Conservation (phyloP, 2,329 filamentous ascomycete genomes). For the Curvularia eragrostidis region DNA sequence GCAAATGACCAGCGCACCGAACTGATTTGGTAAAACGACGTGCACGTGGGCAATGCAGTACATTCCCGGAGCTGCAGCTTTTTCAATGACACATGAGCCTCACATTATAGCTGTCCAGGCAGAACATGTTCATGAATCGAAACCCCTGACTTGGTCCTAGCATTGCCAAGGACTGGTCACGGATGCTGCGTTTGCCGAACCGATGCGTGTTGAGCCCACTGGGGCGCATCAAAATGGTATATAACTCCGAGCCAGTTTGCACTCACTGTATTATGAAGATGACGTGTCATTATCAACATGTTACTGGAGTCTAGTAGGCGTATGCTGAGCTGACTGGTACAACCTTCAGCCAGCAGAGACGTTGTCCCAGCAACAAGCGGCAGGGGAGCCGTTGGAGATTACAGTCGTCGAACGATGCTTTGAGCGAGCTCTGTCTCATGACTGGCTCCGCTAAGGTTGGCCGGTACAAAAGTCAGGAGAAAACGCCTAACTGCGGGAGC, state of each 20-base stretch:
- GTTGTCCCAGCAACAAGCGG: background rate
- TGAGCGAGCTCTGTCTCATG: background rate
- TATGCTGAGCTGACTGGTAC: background rate
- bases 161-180: background rate
- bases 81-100: background rate
- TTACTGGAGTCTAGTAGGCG: background rate
- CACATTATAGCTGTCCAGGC: background rate
- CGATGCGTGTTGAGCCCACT: background rate
- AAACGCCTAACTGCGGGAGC: conserved; percentile 1
- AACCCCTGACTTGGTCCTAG: background rate
- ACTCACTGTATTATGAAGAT: background rate
- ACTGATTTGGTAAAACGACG: no score
- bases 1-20: no score
- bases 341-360: background rate
- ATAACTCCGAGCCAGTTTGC: background rate
- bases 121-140: background rate
- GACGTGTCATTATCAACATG: background rate
- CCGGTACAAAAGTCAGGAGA: background rate
- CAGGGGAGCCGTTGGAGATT: background rate
- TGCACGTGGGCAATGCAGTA: background rate
- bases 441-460: background rate
- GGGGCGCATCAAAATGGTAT: background rate
- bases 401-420: background rate
- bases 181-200: background rate
- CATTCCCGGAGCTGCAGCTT: background rate